Conservation (phyloP, 2,329 filamentous ascomycete genomes). For the Colletotrichum plurivorum region DNA sequence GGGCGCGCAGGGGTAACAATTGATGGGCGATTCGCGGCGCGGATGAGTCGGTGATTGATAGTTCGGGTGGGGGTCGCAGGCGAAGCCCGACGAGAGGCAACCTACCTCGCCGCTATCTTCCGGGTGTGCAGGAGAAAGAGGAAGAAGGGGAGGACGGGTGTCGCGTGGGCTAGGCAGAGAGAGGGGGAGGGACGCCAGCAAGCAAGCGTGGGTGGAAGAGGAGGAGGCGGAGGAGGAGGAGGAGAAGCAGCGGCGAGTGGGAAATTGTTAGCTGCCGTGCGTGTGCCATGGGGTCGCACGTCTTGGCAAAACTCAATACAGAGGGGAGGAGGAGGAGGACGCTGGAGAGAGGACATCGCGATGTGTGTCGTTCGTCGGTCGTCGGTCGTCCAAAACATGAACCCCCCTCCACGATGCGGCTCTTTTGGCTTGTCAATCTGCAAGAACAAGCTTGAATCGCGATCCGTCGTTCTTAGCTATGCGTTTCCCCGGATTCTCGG, state of each 20-base stretch:
- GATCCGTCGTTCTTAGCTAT: neutral
- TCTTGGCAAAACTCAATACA: constrained; percentile 30
- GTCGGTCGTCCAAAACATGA: neutral
- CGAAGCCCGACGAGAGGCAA: neutral
- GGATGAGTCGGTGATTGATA: constrained; percentile 2
- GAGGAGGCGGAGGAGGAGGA: neutral
- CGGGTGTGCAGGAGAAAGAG: neutral
- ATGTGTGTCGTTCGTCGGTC: constrained; percentile 13
- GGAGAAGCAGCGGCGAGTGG: constrained; percentile 14
- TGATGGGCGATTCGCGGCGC: neutral
- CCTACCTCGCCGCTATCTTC: neutral
- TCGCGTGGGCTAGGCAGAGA: neutral
- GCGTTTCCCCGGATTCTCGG: constrained; percentile 32
- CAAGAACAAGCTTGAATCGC: neutral
- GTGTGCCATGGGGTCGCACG: neutral
- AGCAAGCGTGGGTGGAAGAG: neutral
- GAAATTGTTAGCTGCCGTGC: constrained; percentile 23
- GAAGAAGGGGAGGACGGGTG: neutral
- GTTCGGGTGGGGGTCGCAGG: constrained; percentile 10
- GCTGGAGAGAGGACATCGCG: neutral
- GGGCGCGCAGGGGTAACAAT: neutral
- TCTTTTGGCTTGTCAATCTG: constrained; percentile 11
- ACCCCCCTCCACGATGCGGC: constrained; percentile 14
- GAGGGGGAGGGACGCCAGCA: neutral
- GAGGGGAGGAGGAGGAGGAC: neutral